Evolutionary conservation across 805 yeast genomes (phyloP), one percentile per base, ranked within the genome.

Genomic region (Starmera amethionina): DNA sequence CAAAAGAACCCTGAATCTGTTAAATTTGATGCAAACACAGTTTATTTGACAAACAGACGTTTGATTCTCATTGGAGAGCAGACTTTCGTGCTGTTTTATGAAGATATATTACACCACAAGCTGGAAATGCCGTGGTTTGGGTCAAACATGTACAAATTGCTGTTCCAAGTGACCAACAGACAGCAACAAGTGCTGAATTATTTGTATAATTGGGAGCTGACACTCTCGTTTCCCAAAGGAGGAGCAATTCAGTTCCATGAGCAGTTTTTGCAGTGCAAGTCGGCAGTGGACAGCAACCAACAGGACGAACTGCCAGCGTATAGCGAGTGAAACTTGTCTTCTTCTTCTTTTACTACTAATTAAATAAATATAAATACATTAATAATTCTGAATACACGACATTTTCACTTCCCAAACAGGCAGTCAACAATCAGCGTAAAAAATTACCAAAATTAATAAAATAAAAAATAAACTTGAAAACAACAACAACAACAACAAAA

Each of bases 61-160:
- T 34, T 73, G 0, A 62, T 72, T 8, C 62, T 58, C 38, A 50
- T 72, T 4, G 58, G 43, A 2, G 45, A 43, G 12, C 14, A 31
- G 7, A 29, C 33, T 6, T 72, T 73, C 46, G 55, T 61, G 42
- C 44, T 73, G 6, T 62, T 64, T 5, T 62, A 68, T 35, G 40
- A 33, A 1, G 60, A 52, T 32, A 37, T 56, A 3, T 34, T 46
- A 6, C 52, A 66, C 0, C 68, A 67, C 47, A 58, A 61, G 40
- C 48, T 72, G 37, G 63, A 65, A 40, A 60, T 71, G 22, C 76
- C 77, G 1, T 72, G 76, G 77, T 67, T 73, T 48, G 79, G 79
- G 0, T 63, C 75, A 16, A 73, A 72, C 45, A 68, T 64, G 48
- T 71, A 72, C 68, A 61, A 61, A 45, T 62, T 70, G 32, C 37